Base-by-base conservation (phyloP, 2,329 filamentous ascomycete genomes). In the Rhytidhysteron rufulum region DNA sequence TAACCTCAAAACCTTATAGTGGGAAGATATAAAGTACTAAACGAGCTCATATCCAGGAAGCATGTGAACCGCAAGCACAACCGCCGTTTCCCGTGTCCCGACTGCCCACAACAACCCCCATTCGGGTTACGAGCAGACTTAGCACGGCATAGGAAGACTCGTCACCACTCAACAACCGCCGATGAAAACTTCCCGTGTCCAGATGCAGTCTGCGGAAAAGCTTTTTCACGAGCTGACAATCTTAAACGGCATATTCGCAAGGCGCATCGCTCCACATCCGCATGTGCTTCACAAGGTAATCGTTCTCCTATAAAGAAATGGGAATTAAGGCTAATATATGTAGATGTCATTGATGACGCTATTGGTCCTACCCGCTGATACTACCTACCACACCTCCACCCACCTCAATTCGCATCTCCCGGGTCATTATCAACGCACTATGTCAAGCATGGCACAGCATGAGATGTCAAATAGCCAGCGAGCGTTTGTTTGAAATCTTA, bases 21-120 rank as follows among this genome's bases (percentile, higher is more conserved):
- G n/a, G n/a, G n/a, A n/a, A n/a, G n/a, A n/a, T n/a, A n/a, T n/a
- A n/a, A n/a, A n/a, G n/a, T n/a, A n/a, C n/a, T n/a, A n/a, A n/a
- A n/a, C n/a, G n/a, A n/a, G n/a, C n/a, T n/a, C n/a, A n/a, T n/a
- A n/a, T n/a, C n/a, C 9, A 36, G 34, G 10, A 36, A 57, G 45
- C 41, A 44, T 29, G 11, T 27, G 19, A 37, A 44, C 20, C 37
- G 41, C 16, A 40, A 40, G 27, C 41, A 44, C 29, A 40, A 37
- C n/a, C 37, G 37, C 7, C 31, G 37, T 6, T 44, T 31, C 25
- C 34, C 30, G 19, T 44, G 41, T 36, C 11, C 11, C n/a, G 21
- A 33, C 10, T 44, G 41, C 29, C 16, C 19, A 15, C 41, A 44
- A 21, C 16, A 20, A n/a, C n/a, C n/a, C 21, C 24, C 41, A 8